Conservation (phyloP, 208 protist species). For the Trypanosomatidae sp. region DNA sequence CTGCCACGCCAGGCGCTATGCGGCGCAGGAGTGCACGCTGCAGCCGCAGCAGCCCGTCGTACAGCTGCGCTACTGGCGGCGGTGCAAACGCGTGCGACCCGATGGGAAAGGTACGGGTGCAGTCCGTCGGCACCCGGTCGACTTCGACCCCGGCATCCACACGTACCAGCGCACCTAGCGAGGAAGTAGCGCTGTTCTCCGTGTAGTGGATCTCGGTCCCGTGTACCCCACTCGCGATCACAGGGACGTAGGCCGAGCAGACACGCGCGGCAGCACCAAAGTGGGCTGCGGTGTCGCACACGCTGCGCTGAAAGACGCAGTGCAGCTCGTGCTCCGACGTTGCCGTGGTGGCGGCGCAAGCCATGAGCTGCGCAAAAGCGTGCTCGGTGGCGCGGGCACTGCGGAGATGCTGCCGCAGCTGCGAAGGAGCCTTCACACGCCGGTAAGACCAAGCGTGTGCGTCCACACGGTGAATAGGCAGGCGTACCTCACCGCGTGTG, state of each 20-base stretch:
- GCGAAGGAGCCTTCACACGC: conserved; percentile 27
- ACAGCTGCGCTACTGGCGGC: conserved; percentile 14
- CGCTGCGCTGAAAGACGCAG: conserved; percentile 24
- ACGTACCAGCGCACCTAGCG: conserved; percentile 27
- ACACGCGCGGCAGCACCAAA: conserved; percentile 20
- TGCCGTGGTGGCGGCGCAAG: conserved; percentile 5
- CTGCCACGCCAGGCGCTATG: conserved; percentile 24
- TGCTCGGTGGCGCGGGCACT: conserved; percentile 45
- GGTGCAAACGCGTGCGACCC: conserved; percentile 10
- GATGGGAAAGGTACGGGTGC: conserved; percentile 62
- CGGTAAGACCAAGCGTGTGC: conserved; percentile 23
- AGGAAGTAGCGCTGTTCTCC: conserved; percentile 25
- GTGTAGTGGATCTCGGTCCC: conserved; percentile 61
- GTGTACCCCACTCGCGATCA: conserved; percentile 39
- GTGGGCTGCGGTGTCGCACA: conserved; percentile 19
- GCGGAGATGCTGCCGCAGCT: conserved; percentile 40
- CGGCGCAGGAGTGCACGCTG: conserved; percentile 40
- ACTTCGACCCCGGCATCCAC: conserved; percentile 56
- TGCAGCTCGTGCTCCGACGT: conserved; percentile 38
- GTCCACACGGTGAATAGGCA: conserved; percentile 13
- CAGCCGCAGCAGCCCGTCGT: conserved; percentile 39
- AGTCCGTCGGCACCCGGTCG: conserved; percentile 55
- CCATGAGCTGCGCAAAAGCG: conserved; percentile 38
- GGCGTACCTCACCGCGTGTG: background rate
- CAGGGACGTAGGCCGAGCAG: conserved; percentile 43